Percentiles rank a stretch among this genome's conserved stretches.
phyloP scores from a whole-genome alignment of 176 grass and related monocot genomes.

The Rhynchospora pubera region DNA sequence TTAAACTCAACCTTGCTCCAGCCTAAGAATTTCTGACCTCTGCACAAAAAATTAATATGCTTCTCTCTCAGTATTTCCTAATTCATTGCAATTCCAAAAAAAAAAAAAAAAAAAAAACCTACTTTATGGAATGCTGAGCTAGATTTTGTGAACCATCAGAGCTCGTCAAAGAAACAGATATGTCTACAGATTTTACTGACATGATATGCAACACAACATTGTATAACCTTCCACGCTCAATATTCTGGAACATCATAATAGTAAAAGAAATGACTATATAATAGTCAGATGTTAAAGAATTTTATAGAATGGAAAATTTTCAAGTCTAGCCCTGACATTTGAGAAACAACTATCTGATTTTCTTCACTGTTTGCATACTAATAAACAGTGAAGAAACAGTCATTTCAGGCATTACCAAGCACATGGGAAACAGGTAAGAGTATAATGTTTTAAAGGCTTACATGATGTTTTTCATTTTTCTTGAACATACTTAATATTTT shows the following conservation, averaged over 20 bases:
- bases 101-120: constrained; percentile 27
- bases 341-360: background rate
- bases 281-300: background rate
- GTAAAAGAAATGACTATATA: constrained; percentile 1
- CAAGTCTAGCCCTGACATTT: background rate
- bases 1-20: constrained; percentile 89
- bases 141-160: constrained; percentile 67
- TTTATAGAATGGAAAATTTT: background rate
- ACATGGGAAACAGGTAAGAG: background rate
- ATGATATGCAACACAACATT: constrained; percentile 68
- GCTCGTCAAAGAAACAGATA: constrained; percentile 66
- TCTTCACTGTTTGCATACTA: background rate
- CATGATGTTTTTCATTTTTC: background rate
- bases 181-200: constrained; percentile 46
- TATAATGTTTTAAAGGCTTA: background rate
- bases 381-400: background rate
- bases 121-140: constrained; percentile 56
- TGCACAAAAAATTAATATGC: constrained; percentile 28
- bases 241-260: constrained; percentile 47
- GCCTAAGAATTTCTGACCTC: constrained; percentile 38
- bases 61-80: background rate
- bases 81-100: background rate
- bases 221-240: constrained; percentile 54
- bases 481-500: constrained; percentile 3
- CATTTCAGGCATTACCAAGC: background rate